Percentiles rank a stretch among this genome's conserved stretches.
Conservation (phyloP, 495 filamentous ascomycete genomes). For the Neurospora africana region DNA sequence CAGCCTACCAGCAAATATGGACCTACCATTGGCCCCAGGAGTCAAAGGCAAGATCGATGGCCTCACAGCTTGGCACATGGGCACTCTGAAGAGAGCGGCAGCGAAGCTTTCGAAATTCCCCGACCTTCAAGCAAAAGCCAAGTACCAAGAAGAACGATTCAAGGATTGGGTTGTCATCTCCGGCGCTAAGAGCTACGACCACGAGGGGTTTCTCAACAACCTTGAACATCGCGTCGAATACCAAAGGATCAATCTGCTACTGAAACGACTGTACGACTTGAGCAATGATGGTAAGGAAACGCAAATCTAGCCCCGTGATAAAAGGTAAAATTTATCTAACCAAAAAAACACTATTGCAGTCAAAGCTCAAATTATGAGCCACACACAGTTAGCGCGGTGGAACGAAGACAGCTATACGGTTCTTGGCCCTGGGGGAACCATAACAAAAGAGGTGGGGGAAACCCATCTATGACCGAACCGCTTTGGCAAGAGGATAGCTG, state of each 20-base stretch:
- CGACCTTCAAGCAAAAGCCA: background rate
- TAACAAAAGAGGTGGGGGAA: background rate
- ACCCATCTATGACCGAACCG: background rate
- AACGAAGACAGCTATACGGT: background rate
- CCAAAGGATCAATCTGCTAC: background rate
- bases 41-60: background rate
- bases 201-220: background rate
- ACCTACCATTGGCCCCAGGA: background rate
- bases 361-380: background rate
- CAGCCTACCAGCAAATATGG: background rate
- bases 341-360: background rate
- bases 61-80: background rate
- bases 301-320: no score
- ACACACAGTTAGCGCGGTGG: background rate
- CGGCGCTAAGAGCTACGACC: background rate
- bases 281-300: background rate
- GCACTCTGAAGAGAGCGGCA: background rate
- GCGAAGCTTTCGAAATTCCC: background rate
- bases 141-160: background rate
- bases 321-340: background rate
- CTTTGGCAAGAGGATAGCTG: background rate
- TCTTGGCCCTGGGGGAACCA: background rate
- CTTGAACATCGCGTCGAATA: background rate
- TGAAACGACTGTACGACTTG: background rate
- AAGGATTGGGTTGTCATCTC: background rate